Conservation (phyloP, 768 basidiomycete species). For the Royoungia palumana region DNA sequence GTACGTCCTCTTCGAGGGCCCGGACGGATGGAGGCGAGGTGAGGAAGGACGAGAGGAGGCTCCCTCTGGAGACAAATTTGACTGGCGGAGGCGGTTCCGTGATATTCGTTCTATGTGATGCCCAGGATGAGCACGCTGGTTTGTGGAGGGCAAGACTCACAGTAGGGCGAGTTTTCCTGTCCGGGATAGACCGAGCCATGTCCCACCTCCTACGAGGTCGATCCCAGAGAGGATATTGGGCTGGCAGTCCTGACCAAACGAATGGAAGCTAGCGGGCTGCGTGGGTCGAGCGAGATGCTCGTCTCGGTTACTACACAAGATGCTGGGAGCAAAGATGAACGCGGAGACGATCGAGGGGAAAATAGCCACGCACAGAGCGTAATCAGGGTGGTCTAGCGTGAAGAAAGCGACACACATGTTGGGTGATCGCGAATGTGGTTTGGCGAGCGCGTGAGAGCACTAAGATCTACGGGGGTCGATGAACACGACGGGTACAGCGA, state of each 20-base stretch:
- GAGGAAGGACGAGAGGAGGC: conserved; percentile 66
- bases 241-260: conserved; percentile 41
- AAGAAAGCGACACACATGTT: conserved; percentile 69
- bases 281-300: conserved; percentile 70
- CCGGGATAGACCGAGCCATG: conserved; percentile 75
- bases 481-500: too few species aligned
- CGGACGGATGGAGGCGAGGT: conserved; percentile 37
- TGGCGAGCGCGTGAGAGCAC: too few species aligned
- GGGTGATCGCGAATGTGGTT: too few species aligned
- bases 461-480: too few species aligned
- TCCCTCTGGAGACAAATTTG: conserved; percentile 57
- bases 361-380: conserved; percentile 57
- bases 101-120: conserved; percentile 70
- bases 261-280: conserved; percentile 61
- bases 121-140: background rate
- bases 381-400: conserved; percentile 72
- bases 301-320: conserved; percentile 75
- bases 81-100: conserved; percentile 55
- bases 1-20: conserved; percentile 48
- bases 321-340: conserved; percentile 37
- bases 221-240: conserved; percentile 66
- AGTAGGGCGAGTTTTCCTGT: conserved; percentile 66
- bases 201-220: conserved; percentile 70
- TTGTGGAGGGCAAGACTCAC: conserved; percentile 41
- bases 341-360: too few species aligned